These are phyloP conservation scores for Avena insularis DNA, from an alignment of 176 grass and related monocot genomes.

Conservation along the genomic window DNA sequence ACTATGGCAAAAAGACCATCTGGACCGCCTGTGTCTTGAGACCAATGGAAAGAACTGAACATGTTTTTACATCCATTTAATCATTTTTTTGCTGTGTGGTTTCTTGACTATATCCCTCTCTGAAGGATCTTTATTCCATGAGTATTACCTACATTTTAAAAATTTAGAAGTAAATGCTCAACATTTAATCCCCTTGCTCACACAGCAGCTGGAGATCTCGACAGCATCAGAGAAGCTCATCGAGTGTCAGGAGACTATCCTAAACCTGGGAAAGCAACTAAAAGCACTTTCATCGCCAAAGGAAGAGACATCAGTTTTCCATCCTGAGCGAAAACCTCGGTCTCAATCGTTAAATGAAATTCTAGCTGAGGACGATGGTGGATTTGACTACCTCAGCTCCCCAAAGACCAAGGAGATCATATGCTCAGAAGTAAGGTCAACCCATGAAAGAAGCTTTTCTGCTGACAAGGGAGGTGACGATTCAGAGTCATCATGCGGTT, in stretches of 20 bases:
- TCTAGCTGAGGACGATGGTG: constrained; percentile 46
- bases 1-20: neutral
- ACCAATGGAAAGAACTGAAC: neutral
- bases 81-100: neutral
- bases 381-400: constrained; percentile 39
- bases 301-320: constrained; percentile 33
- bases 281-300: constrained; percentile 82
- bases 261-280: constrained; percentile 80
- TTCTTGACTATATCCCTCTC: neutral
- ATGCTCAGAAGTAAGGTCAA: constrained; percentile 41
- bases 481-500: constrained; percentile 20
- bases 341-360: constrained; percentile 58
- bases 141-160: neutral
- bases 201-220: constrained; percentile 65
- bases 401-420: constrained; percentile 60
- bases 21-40: neutral
- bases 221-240: constrained; percentile 81
- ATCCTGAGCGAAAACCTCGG: constrained; percentile 34
- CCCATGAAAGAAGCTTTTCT: constrained; percentile 16
- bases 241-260: constrained; percentile 85
- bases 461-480: neutral
- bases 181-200: constrained; percentile 8
- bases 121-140: neutral
- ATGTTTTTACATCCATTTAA: constrained; percentile 16
- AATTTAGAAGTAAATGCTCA: neutral